phyloP scores from a whole-genome alignment of 1,284 basidiomycete genomes.

The Fomes fomentarius region DNA sequence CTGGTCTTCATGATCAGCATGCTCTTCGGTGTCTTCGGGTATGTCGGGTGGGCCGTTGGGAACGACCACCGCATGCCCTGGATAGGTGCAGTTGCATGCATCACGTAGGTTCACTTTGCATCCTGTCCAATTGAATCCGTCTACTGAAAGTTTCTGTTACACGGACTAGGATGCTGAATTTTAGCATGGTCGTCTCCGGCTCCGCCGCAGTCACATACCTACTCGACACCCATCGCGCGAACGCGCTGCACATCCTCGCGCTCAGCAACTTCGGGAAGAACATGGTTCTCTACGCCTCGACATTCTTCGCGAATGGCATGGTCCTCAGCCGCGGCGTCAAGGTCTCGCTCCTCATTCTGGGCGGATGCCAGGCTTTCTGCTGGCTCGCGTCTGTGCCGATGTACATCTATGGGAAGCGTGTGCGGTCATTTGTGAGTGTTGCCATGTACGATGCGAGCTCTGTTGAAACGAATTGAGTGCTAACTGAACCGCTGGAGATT shows the following conservation, averaged over 20 bases:
- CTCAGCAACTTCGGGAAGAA: slow-evolving; percentile 48
- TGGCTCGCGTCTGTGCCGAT: slow-evolving; percentile 43
- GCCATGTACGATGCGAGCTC: neutral
- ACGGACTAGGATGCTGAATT: slow-evolving; percentile 35
- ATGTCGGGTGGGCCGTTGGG: slow-evolving; percentile 49
- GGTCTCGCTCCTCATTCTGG: slow-evolving; percentile 41
- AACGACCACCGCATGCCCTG: slow-evolving; percentile 46
- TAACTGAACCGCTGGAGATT: slow-evolving; percentile 5
- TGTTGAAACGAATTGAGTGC: neutral
- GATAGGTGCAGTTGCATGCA: slow-evolving; percentile 47
- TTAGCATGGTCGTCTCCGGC: slow-evolving; percentile 45
- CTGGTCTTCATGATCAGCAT: slow-evolving; percentile 45
- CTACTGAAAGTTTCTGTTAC: neutral
- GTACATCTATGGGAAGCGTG: slow-evolving; percentile 47
- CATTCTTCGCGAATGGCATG: slow-evolving; percentile 50
- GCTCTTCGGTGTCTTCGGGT: slow-evolving; percentile 48
- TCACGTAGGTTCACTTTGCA: slow-evolving; percentile 32
- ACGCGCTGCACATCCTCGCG: slow-evolving; percentile 45
- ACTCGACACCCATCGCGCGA: slow-evolving; percentile 44
- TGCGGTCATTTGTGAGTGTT: slow-evolving; percentile 41
- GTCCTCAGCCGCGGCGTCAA: slow-evolving; percentile 41
- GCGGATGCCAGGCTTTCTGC: slow-evolving; percentile 42
- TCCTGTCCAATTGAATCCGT: neutral
- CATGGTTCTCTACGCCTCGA: slow-evolving; percentile 47
- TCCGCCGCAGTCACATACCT: slow-evolving; percentile 47